Conservation (phyloP, 2,329 filamentous ascomycete genomes). For the Trichoderma breve region DNA sequence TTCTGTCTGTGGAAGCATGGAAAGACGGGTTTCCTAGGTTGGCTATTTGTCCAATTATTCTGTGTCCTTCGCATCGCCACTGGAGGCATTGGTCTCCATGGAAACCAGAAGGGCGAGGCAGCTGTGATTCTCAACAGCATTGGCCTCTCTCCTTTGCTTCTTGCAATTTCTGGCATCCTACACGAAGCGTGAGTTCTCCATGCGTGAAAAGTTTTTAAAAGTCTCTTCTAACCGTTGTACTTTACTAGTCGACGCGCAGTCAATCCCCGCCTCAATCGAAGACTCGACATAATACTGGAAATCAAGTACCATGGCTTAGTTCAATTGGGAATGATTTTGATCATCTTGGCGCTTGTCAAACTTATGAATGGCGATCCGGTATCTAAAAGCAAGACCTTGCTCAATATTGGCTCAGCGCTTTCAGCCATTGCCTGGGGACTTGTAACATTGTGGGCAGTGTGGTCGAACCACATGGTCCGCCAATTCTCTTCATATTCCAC, state of each 20-base stretch:
- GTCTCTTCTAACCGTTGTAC: neutral
- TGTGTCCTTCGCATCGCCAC: constrained; percentile 4
- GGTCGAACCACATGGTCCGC: neutral
- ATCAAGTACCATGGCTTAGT: neutral
- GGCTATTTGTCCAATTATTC: constrained; percentile 1
- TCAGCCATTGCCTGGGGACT: neutral
- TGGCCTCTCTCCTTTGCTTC: neutral
- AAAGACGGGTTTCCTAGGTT: neutral
- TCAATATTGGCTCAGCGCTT: neutral
- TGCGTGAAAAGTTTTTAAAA: too few species aligned
- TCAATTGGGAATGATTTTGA: neutral
- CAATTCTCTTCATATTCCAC: neutral
- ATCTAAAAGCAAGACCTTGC: neutral
- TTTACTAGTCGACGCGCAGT: neutral
- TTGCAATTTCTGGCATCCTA: neutral
- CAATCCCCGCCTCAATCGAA: neutral
- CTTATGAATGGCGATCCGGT: neutral
- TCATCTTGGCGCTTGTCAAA: neutral
- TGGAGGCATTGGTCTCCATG: constrained; percentile 1
- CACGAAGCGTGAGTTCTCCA: neutral
- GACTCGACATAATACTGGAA: neutral
- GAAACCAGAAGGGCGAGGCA: neutral
- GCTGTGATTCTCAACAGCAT: constrained; percentile 5
- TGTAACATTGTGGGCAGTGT: neutral
- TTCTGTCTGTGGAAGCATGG: constrained; percentile 1